phyloP scores from a whole-genome alignment of 1,139 yeast species.

The Debaryomyces sp. region DNA sequence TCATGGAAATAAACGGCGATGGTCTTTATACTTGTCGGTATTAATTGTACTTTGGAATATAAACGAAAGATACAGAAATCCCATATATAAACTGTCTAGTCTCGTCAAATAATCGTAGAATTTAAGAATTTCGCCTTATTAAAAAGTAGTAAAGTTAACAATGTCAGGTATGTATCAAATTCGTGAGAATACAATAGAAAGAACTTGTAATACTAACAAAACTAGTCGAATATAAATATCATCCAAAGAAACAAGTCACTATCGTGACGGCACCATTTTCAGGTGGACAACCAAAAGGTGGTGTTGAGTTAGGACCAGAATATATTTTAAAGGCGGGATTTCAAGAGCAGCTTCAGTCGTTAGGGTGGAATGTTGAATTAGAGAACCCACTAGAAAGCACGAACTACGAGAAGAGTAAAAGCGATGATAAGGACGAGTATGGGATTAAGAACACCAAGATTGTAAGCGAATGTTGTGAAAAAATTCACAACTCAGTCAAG shows the following conservation, averaged over 20 bases:
- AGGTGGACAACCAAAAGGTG: conserved; percentile 96
- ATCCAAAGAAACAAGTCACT: conserved; percentile 56
- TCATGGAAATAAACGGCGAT: conserved; percentile 3
- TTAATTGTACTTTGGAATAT: conserved; percentile 1
- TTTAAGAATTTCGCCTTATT: background rate
- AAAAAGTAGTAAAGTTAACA: background rate
- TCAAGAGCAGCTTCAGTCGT: conserved; percentile 55
- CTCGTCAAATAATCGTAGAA: background rate
- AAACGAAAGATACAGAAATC: background rate
- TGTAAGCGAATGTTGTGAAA: conserved; percentile 73
- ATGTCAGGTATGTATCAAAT: conserved; percentile 3
- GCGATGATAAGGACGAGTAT: conserved; percentile 48
- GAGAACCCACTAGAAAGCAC: conserved; percentile 59
- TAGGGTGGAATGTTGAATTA: conserved; percentile 73
- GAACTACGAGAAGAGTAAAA: conserved; percentile 43
- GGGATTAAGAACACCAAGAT: conserved; percentile 75
- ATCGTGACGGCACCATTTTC: conserved; percentile 86
- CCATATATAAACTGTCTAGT: background rate
- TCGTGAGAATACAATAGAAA: background rate
- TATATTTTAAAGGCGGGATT: conserved; percentile 75
- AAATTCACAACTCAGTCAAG: conserved; percentile 64
- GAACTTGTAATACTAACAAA: conserved; percentile 9
- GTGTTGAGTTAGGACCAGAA: conserved; percentile 94
- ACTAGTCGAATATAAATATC: conserved; percentile 48
- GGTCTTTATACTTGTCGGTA: background rate